These are phyloP conservation scores for Hyaloperonospora brassicae DNA, from an alignment of 352 stramenopile genomes.

Conservation along the genomic window DNA sequence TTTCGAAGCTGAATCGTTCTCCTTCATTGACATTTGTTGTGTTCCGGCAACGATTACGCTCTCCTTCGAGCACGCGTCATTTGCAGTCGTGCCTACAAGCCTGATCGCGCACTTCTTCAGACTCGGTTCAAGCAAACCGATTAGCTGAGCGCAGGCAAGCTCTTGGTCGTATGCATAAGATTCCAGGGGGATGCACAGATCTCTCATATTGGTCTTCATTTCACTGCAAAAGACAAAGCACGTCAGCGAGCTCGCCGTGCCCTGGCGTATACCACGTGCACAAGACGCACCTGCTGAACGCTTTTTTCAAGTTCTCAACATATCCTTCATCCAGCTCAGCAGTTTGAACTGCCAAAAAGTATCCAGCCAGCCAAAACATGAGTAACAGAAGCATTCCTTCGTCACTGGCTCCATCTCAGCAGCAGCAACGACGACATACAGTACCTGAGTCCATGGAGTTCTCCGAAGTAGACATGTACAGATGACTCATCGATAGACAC, in stretches of 20 bases:
- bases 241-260: neutral
- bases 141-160: conserved; percentile 56
- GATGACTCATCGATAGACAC: conserved; percentile 53
- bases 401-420: neutral
- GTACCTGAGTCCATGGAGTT: conserved; percentile 55
- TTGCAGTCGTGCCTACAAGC: conserved; percentile 16
- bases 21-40: conserved; percentile 13
- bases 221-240: conserved; percentile 32
- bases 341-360: conserved; percentile 19
- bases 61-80: conserved; percentile 1
- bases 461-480: conserved; percentile 72
- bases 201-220: conserved; percentile 81
- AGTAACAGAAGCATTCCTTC: neutral
- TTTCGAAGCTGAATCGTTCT: conserved; percentile 3
- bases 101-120: conserved; percentile 64
- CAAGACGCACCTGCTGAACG: conserved; percentile 26
- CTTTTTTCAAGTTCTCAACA: conserved; percentile 47
- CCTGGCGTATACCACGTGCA: neutral
- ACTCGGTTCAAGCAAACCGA: conserved; percentile 62
- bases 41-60: conserved; percentile 1
- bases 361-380: neutral
- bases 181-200: conserved; percentile 75
- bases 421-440: neutral
- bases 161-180: conserved; percentile 80
- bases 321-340: conserved; percentile 69